phyloP scores from a whole-genome alignment of 345 rosid genomes.

The Microcos paniculata region DNA sequence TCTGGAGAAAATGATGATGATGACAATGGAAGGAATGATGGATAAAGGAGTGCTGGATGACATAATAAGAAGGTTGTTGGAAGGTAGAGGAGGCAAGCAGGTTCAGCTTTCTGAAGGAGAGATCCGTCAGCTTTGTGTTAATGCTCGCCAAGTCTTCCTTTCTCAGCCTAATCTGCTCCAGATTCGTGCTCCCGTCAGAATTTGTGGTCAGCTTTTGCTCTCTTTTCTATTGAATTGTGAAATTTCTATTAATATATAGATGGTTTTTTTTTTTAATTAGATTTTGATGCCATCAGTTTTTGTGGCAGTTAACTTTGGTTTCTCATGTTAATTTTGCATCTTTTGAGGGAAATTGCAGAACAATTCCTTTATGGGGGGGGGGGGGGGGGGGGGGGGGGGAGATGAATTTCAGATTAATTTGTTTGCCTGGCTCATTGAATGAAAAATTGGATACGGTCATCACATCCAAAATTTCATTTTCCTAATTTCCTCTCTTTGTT shows the following conservation, averaged over 20 bases:
- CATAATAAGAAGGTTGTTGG: conserved; percentile 83
- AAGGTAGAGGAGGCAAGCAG: conserved; percentile 90
- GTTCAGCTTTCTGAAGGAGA: conserved; percentile 96
- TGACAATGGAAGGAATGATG: conserved; percentile 71
- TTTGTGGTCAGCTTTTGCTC: conserved; percentile 66
- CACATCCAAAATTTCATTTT: no score
- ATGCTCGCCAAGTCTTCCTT: conserved; percentile 90
- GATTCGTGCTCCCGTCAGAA: conserved; percentile 78
- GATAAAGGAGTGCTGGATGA: conserved; percentile 87
- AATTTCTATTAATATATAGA: not conserved
- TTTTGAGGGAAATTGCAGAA: not conserved
- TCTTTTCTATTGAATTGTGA: not conserved
- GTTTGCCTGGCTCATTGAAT: not conserved
- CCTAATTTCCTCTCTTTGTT: not conserved
- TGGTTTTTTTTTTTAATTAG: not conserved
- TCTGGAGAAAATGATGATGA: conserved; percentile 50
- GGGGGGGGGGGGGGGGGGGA: no score
- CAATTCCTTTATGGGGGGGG: not conserved
- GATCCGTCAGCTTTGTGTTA: conserved; percentile 97
- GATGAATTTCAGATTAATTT: not conserved
- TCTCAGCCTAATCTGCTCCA: conserved; percentile 84
- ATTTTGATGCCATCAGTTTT: conserved; percentile 1
- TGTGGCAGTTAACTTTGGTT: not conserved
- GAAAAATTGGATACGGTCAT: not conserved
- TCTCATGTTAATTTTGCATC: not conserved